phyloP scores from a whole-genome alignment of 2,329 filamentous ascomycete species.

The Dactylonectria estremocensis region DNA sequence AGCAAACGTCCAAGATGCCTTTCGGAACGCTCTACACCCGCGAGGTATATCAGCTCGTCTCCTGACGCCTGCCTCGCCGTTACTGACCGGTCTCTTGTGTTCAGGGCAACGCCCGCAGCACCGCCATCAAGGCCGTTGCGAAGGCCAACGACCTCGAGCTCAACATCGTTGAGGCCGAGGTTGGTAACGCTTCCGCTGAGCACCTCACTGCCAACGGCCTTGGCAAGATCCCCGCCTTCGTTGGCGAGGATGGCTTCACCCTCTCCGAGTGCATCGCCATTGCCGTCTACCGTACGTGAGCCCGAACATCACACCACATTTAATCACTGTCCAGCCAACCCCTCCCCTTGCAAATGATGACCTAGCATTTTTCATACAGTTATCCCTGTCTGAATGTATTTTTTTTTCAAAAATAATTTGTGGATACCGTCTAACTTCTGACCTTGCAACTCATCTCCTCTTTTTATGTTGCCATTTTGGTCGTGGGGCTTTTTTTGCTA shows the following conservation, averaged over 20 bases:
- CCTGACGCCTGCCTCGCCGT: conserved; percentile 48
- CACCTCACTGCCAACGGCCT: conserved; percentile 90
- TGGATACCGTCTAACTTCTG: conserved; percentile 94
- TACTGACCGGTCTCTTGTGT: conserved; percentile 51
- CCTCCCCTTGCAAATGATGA: conserved; percentile 72
- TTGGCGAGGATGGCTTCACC: conserved; percentile 91
- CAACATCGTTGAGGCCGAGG: conserved; percentile 83
- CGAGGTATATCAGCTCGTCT: conserved; percentile 69
- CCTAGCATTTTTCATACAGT: conserved; percentile 85
- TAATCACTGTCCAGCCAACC: conserved; percentile 48
- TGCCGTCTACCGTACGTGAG: conserved; percentile 93
- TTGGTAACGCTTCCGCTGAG: conserved; percentile 77
- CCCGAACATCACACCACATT: conserved; percentile 36
- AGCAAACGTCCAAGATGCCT: conserved; percentile 77
- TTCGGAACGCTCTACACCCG: conserved; percentile 98
- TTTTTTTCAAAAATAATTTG: conserved; percentile 66
- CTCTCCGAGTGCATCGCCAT: conserved; percentile 95
- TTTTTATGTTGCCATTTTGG: conserved; percentile 48
- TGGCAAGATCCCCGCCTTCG: conserved; percentile 93
- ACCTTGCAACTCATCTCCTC: conserved; percentile 57
- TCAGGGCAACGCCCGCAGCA: conserved; percentile 91
- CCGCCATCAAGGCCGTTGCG: conserved; percentile 90
- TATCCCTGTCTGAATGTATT: conserved; percentile 97
- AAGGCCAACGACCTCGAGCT: conserved; percentile 98
- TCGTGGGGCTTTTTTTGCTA: conserved; percentile 49